Percentiles rank a stretch among this genome's conserved stretches.
Evolutionary conservation across 139 green algal genomes (phyloP).

Genomic region (Pseudopediastrum boryanum): DNA sequence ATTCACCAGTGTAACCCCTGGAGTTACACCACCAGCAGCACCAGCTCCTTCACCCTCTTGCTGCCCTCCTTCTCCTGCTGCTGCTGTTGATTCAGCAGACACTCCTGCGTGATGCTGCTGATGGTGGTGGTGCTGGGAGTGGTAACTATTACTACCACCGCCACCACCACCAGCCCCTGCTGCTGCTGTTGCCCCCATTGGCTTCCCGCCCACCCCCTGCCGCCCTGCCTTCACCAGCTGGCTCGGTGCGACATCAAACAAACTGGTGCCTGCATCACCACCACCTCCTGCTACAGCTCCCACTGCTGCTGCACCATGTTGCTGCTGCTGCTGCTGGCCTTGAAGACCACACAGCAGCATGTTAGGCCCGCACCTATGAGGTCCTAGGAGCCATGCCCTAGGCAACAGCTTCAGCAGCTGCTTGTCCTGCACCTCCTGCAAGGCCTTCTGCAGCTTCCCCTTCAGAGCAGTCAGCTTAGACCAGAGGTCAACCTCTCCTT

Average conservation of each 20-base stretch:
- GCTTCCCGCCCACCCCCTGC: neutral
- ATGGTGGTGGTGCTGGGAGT: neutral
- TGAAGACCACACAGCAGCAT: constrained; percentile 68
- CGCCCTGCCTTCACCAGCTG: constrained; percentile 34
- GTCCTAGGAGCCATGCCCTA: constrained; percentile 86
- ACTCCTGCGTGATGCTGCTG: no score
- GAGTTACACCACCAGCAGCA: neutral
- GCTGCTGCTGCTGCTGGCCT: constrained; percentile 7
- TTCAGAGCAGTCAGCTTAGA: no score
- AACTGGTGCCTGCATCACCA: constrained; percentile 9
- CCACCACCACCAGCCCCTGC: neutral
- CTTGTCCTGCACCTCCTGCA: neutral
- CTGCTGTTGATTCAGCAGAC: no score
- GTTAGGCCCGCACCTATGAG: constrained; percentile 80
- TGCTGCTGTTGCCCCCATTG: neutral
- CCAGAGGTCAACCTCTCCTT: neutral
- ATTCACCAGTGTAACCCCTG: neutral
- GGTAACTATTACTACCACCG: neutral
- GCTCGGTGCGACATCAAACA: constrained; percentile 55
- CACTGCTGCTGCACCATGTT: neutral
- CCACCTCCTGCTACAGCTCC: neutral
- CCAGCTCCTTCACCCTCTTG: no score
- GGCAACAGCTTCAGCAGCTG: constrained; percentile 47
- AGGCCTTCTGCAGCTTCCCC: no score
- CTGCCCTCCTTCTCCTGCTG: no score